phyloP scores from a whole-genome alignment of 2,329 filamentous ascomycete species.

The Stachybotrys chlorohalonatus region DNA sequence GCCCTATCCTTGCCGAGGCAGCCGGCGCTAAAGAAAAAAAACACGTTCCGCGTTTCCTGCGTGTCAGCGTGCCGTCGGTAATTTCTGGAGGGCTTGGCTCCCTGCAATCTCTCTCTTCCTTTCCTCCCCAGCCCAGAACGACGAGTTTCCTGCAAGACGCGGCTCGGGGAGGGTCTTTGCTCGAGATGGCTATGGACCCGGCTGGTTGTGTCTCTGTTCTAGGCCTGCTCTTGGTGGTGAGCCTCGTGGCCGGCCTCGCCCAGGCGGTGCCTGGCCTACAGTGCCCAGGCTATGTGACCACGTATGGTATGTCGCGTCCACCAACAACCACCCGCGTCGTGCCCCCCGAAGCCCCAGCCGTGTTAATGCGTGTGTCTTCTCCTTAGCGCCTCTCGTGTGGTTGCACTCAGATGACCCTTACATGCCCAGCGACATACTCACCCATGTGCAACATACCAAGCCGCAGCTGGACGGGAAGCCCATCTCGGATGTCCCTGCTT shows the following conservation, averaged over 20 bases:
- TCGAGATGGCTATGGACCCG: background rate
- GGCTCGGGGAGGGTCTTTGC: background rate
- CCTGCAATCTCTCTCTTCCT: background rate
- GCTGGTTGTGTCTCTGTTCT: background rate
- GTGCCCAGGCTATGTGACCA: background rate
- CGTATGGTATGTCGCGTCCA: background rate
- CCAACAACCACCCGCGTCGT: background rate
- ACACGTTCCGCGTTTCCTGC: background rate
- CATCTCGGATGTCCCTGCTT: constrained; percentile 8
- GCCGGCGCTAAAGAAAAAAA: background rate
- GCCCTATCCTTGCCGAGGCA: background rate
- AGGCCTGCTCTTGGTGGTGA: background rate
- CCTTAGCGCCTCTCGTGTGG: constrained; percentile 19
- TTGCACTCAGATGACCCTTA: constrained; percentile 21
- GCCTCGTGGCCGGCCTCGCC: background rate
- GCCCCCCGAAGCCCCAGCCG: background rate
- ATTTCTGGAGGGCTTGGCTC: background rate
- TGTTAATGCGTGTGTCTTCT: background rate
- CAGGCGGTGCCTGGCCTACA: background rate
- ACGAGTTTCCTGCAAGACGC: background rate
- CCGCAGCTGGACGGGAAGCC: constrained; percentile 9
- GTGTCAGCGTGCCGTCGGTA: background rate
- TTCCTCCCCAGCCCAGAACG: background rate
- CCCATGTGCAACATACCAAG: constrained; percentile 18
- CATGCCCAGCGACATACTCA: constrained; percentile 16